Base-by-base conservation (phyloP, 768 basidiomycete genomes). In the Leccinellum luteum region DNA sequence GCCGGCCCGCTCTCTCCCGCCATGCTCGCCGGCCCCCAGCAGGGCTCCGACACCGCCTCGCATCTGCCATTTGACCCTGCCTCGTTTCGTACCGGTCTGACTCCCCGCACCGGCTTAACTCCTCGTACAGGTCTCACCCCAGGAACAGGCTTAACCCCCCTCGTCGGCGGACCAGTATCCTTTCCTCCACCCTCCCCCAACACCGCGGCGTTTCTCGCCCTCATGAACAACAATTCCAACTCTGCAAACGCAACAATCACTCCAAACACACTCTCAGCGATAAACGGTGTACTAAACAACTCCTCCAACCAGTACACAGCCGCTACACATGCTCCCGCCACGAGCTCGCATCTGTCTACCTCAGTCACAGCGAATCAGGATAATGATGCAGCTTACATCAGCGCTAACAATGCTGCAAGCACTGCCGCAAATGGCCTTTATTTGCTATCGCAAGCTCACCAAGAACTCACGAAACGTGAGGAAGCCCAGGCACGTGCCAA, bases 401-500 rank as follows among this genome's bases (percentile, higher is more conserved):
- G 76, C 21, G 75, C 88, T 3, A 79, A 79, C 49, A 85, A 76
- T 43, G 83, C 89, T 9, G 79, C 92, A 2, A 82, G 73, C 45
- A 79, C 84, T 19, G 92, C 93, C 54, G 89, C 93, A 52, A 97
- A 96, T 69, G 94, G 95, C 27, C 84, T 98, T 48, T 98, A 95
- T 76, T 79, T 98, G 49, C 85, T 98, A 53, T 89, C 87, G 1
- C 94, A 98, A 74, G 95, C 94, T 27, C 94, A 97, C 69, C 94
- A 97, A 71, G 94, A 96, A 78, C 85, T 97, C 58, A 92, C 91
- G 35, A 96, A 95, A 76, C 85, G 92, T n/a, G 94, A 96, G 73
- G 90, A 92, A 70, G 86, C 87, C 0, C 85, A 89, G 68, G 82
- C 82, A 59, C 82, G 86, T 62, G 82, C 85, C 50, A 76, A 76